Percentiles rank a stretch among this genome's conserved stretches.
These are phyloP conservation scores for Xylaria multiplex DNA, from an alignment of 2,329 filamentous ascomycete genomes.

Conservation along the genomic window DNA sequence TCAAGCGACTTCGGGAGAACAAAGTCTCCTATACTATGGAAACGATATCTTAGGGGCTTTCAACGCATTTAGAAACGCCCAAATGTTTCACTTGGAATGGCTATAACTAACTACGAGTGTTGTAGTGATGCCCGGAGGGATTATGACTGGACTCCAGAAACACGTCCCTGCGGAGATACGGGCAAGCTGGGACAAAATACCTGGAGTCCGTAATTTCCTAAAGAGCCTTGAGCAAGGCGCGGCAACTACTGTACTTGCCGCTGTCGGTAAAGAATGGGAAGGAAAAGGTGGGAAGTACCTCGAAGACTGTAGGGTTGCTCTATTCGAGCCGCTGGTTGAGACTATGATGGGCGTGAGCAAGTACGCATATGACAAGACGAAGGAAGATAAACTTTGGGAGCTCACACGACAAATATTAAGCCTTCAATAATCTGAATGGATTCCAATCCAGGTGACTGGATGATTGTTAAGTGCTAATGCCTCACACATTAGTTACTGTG, in stretches of 20 bases:
- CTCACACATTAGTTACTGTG: too few species aligned
- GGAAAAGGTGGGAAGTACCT: constrained; percentile 35
- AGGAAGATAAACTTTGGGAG: constrained; percentile 31
- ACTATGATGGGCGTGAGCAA: constrained; percentile 15
- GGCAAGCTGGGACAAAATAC: not conserved
- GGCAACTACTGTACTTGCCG: constrained; percentile 54
- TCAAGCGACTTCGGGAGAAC: not conserved
- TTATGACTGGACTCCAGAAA: constrained; percentile 29
- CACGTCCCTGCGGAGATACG: constrained; percentile 22
- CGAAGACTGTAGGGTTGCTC: constrained; percentile 27
- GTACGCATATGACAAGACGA: constrained; percentile 29
- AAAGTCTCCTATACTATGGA: too few species aligned
- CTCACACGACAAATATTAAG: constrained; percentile 25
- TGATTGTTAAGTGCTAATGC: too few species aligned
- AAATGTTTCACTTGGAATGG: not conserved
- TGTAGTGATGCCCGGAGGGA: constrained; percentile 30
- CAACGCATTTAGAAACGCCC: too few species aligned
- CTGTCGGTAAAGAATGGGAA: constrained; percentile 49
- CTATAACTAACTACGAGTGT: not conserved
- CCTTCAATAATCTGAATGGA: not conserved
- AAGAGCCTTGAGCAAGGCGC: constrained; percentile 53
- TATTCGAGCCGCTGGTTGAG: constrained; percentile 6
- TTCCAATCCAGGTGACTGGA: not conserved
- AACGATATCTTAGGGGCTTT: not conserved
- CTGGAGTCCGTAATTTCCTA: constrained; percentile 9